Evolutionary conservation across 257 asterid genomes (phyloP), one percentile per base, ranked within the genome.

Genomic region (Hygrophila difformis): DNA sequence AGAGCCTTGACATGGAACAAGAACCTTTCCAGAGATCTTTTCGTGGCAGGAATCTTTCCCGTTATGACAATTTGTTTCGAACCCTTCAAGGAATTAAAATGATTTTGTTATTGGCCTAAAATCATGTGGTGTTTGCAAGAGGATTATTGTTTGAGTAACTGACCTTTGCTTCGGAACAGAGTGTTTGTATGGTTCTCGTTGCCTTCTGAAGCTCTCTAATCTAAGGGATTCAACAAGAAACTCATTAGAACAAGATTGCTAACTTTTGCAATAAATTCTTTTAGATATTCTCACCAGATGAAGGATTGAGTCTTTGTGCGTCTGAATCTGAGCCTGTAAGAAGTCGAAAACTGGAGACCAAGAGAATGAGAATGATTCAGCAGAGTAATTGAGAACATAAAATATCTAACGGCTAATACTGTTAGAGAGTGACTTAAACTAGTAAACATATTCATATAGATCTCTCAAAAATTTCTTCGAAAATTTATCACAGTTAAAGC

Each of bases 131-230:
- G 29, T 40, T 24, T 39, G 49, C 29, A 20, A 47, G 24, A 51
- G 39, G 43, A 63, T 37, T 7, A 49, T 37, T 46, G 44, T 23
- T 35, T 18, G 44, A 18, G 22, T 53, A 29, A 40, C 73, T 65
- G 36, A 84, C 95, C 92, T 85, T 85, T 17, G 94, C 96, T 60
- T 85, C 94, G 44, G 96, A 85, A 64, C 96, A 85, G 34, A 81
- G 70, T 17, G 91, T 61, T 68, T 85, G 96, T 58, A 85, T 74
- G 21, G 73, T 82, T 78, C 92, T 74, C 48, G 96, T 85, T 39
- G 94, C 96, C 61, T 72, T 85, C 74, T 81, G 96, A 43, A 85
- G 96, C 63, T 81, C 94, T 69, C 44, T 78, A 48, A 85, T 79
- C 95, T 85, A 77, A 60, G 48, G 56, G 28, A 45, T 16, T 19